Evolutionary conservation across 1,284 basidiomycete genomes (phyloP), one percentile per base, ranked within the genome.

Genomic region (Papiliotrema nemorosa): DNA sequence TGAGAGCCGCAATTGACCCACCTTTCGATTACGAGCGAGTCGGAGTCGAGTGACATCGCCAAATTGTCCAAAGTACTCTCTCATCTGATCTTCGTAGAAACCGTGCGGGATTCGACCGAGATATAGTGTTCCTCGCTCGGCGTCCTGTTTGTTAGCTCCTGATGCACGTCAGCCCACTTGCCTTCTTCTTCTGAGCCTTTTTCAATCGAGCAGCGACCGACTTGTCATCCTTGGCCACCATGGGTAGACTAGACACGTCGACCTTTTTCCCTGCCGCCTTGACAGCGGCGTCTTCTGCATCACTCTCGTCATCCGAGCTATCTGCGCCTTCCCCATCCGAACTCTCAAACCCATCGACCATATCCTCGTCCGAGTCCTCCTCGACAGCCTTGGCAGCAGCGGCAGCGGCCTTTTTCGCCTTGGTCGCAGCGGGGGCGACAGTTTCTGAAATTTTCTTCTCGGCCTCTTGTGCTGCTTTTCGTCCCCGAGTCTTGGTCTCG

Each of bases 41-140:
- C 96, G 84, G 37, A 97, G 72, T 35, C 94, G 85, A 3, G 88
- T 87, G 38, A 99, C 84, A 42, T 86, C 82, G 18, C 96, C 96
- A 62, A 98, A 99, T 71, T 99, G 96, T 26, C 84, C 80, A 67
- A 99, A 96, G 77, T 98, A 98, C 10, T 84, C 82, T 56, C 83
- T 84, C 76, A 98, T 85, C 75, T 97, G 86, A 50, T 88, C 87
- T 75, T 99, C 96, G 75, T 91, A 94, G 77, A 98, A 98, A 20
- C 93, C 94, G 63, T 97, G 90, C 1, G 96, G 96, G 57, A 99
- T 81, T 56, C 91, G 84, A 14, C 90, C 86, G 47, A 99, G 80
- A 78, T 85, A 94, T 25, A 98, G 72, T 0, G 94, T 90, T n/a
- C 92, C 94, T 42, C 89, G 84, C 55, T 80, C 81, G 14, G 53